phyloP scores from a whole-genome alignment of 331 rosid genomes.

The Malus hybrid region DNA sequence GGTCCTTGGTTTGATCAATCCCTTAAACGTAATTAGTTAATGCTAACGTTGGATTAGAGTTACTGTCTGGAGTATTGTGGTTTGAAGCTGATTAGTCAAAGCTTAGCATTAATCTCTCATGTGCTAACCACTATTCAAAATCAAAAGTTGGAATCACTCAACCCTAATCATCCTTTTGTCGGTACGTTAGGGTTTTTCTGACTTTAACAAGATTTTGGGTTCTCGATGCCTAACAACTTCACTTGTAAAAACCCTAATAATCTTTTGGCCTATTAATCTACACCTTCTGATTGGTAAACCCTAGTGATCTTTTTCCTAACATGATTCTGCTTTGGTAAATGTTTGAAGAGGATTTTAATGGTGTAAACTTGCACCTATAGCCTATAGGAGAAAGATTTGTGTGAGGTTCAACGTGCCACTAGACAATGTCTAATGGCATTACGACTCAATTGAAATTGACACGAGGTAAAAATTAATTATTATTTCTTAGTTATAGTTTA shows the following conservation, averaged over 20 bases:
- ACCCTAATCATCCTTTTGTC: neutral
- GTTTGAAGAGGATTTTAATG: neutral
- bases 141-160: neutral
- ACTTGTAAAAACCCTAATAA: neutral
- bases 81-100: conserved; percentile 15
- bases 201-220: conserved; percentile 4
- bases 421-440: too few species aligned
- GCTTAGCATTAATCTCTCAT: conserved; percentile 3
- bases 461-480: too few species aligned
- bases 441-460: too few species aligned
- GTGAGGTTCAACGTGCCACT: too few species aligned
- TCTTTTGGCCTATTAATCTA: neutral
- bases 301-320: neutral
- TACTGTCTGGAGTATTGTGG: conserved; percentile 6
- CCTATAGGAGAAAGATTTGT: too few species aligned
- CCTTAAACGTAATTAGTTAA: conserved; percentile 6
- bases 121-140: conserved; percentile 19
- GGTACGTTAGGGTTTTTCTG: neutral
- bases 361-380: neutral
- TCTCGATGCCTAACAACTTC: neutral
- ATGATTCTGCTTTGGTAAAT: neutral
- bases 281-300: neutral
- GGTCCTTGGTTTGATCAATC: neutral
- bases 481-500: too few species aligned
- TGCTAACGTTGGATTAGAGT: neutral